phyloP scores from a whole-genome alignment of 768 basidiomycete genomes.

The Kwoniella sp. region DNA sequence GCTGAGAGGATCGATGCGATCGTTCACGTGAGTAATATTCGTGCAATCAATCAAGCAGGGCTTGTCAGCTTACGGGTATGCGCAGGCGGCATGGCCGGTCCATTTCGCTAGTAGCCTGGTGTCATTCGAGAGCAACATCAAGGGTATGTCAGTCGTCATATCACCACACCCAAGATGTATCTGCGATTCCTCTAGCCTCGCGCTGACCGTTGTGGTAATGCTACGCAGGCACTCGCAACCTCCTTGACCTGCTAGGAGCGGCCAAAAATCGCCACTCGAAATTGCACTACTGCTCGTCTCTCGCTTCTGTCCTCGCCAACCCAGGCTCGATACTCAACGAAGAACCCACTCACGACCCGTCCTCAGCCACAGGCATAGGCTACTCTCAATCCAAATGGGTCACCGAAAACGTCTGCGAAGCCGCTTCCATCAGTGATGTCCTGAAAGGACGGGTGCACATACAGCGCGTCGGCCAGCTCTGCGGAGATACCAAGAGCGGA shows the following conservation, averaged over 20 bases:
- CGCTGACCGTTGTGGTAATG: neutral
- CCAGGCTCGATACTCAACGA: conserved; percentile 25
- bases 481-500: conserved; percentile 50
- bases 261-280: conserved; percentile 8
- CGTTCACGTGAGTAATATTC: conserved; percentile 41
- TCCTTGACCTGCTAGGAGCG: conserved; percentile 28
- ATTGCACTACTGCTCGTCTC: conserved; percentile 53
- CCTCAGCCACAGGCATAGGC: conserved; percentile 48
- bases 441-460: conserved; percentile 34
- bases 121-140: conserved; percentile 49
- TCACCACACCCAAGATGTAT: neutral
- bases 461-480: conserved; percentile 52
- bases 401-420: conserved; percentile 47
- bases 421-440: conserved; percentile 22
- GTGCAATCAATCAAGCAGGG: too few relatives aligned
- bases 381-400: conserved; percentile 56
- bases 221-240: conserved; percentile 35
- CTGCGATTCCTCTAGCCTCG: too few relatives aligned
- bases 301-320: conserved; percentile 47
- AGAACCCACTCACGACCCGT: conserved; percentile 37
- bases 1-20: conserved; percentile 27
- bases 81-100: conserved; percentile 54
- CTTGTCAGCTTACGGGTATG: neutral
- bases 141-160: conserved; percentile 30
- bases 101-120: conserved; percentile 50